Percentiles rank a stretch among this genome's conserved stretches.
phyloP scores from a whole-genome alignment of 352 stramenopile species.

The Pythium aquatile region DNA sequence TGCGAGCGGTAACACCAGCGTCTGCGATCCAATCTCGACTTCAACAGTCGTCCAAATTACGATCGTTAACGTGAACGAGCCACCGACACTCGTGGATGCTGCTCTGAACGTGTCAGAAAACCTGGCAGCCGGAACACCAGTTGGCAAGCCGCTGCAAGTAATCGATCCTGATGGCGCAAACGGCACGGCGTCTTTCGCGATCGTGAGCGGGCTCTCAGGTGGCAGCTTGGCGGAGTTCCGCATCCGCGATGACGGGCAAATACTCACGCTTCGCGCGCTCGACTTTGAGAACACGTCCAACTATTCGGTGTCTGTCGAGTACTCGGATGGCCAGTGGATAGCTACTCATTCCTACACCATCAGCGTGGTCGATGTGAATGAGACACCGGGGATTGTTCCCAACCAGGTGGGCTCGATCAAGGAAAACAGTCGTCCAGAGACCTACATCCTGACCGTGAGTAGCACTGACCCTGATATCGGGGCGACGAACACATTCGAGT shows the following conservation, averaged over 20 bases:
- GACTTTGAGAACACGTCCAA: conserved; percentile 34
- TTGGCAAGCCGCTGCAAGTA: conserved; percentile 44
- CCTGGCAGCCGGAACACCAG: conserved; percentile 32
- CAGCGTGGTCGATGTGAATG: conserved; percentile 52
- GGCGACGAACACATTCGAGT: conserved; percentile 27
- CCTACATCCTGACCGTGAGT: conserved; percentile 28
- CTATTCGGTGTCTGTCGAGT: conserved; percentile 20
- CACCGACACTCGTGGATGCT: conserved; percentile 27
- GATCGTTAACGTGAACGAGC: conserved; percentile 51
- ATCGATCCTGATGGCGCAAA: conserved; percentile 44
- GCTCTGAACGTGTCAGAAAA: conserved; percentile 44
- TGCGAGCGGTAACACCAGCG: conserved; percentile 10
- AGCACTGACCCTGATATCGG: conserved; percentile 40
- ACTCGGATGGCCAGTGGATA: conserved; percentile 38
- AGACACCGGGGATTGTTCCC: conserved; percentile 32
- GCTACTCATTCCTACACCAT: conserved; percentile 26
- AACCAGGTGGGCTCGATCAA: conserved; percentile 27
- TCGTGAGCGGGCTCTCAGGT: conserved; percentile 19
- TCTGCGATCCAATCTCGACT: conserved; percentile 18
- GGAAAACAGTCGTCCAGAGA: conserved; percentile 39
- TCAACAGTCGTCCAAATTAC: conserved; percentile 10
- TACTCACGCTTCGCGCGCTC: conserved; percentile 34
- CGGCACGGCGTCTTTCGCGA: conserved; percentile 31
- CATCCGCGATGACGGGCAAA: conserved; percentile 42
- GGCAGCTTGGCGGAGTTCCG: conserved; percentile 31